Evolutionary conservation across 192 early-diverging fungal species (phyloP).

Genomic region (Backusella tuberculispora): DNA sequence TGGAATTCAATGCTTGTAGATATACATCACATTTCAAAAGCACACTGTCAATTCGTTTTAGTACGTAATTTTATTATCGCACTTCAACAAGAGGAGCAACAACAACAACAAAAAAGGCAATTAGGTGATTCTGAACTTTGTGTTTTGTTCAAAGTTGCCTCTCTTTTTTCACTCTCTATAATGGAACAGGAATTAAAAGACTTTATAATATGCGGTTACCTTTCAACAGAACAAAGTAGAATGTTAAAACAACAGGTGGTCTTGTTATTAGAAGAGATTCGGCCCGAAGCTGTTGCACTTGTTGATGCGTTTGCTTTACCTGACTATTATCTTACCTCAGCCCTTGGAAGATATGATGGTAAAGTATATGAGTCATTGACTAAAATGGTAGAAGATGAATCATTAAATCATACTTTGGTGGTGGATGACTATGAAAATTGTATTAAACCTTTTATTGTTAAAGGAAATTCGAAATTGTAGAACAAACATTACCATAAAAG

Average conservation of each 20-base stretch:
- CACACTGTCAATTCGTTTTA: constrained; percentile 81
- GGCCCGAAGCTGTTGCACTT: constrained; percentile 76
- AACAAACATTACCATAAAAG: background rate
- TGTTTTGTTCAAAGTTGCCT: constrained; percentile 48
- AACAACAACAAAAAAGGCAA: constrained; percentile 24
- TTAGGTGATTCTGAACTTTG: constrained; percentile 43
- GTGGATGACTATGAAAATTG: constrained; percentile 56
- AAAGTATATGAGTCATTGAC: constrained; percentile 81
- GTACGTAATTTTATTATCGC: constrained; percentile 73
- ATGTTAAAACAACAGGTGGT: constrained; percentile 57
- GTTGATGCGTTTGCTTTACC: constrained; percentile 83
- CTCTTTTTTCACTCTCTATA: constrained; percentile 61
- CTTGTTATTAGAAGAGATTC: constrained; percentile 61
- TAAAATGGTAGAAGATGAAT: constrained; percentile 73
- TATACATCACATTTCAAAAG: constrained; percentile 72
- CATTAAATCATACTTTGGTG: constrained; percentile 70
- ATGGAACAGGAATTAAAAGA: constrained; percentile 72
- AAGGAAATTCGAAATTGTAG: constrained; percentile 3
- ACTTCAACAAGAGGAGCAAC: constrained; percentile 49
- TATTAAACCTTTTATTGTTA: background rate
- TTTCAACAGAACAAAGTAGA: constrained; percentile 52
- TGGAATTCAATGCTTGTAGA: constrained; percentile 84
- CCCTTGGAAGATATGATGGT: constrained; percentile 78
- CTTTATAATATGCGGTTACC: constrained; percentile 56
- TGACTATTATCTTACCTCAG: constrained; percentile 77